A percentile compares a stretch with the other conserved stretches of the same genome.
Conservation (phyloP, 2,329 filamentous ascomycete genomes). For the Beauveria australis region DNA sequence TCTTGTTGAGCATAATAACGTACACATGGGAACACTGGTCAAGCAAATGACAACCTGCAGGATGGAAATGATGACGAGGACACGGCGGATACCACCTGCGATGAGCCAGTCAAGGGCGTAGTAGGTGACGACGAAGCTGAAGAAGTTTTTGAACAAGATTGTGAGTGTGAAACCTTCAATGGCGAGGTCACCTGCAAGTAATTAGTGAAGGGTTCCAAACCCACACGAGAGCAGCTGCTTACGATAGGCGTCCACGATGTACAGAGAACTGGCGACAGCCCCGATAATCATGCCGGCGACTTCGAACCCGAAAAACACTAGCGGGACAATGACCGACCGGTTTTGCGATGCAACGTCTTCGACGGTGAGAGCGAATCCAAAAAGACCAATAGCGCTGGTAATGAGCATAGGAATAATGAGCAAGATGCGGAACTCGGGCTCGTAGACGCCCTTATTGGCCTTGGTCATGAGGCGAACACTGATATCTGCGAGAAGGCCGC, state of each 20-base stretch:
- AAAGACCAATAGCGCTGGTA: slow-evolving; percentile 69
- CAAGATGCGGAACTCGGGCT: slow-evolving; percentile 82
- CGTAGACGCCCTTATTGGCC: slow-evolving; percentile 72
- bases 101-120: slow-evolving; percentile 79
- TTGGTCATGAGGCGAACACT: slow-evolving; percentile 62
- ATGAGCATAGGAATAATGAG: slow-evolving; percentile 77
- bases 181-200: slow-evolving; percentile 57
- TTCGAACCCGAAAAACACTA: slow-evolving; percentile 76
- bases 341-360: slow-evolving; percentile 43
- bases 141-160: slow-evolving; percentile 91
- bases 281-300: slow-evolving; percentile 89
- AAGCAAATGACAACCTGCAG: slow-evolving; percentile 73
- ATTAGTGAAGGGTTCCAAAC: neutral
- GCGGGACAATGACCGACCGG: slow-evolving; percentile 66
- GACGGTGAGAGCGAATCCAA: slow-evolving; percentile 73
- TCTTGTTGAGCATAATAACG: slow-evolving; percentile 29
- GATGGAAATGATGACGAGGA: slow-evolving; percentile 59
- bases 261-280: slow-evolving; percentile 75
- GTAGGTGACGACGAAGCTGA: slow-evolving; percentile 78
- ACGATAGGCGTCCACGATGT: slow-evolving; percentile 91
- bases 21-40: slow-evolving; percentile 70
- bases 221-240: slow-evolving; percentile 27
- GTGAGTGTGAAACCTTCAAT: slow-evolving; percentile 86
- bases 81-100: slow-evolving; percentile 48
- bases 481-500: slow-evolving; percentile 66